phyloP scores from a whole-genome alignment of 2,329 filamentous ascomycete species.

The Fusarium falciforme region DNA sequence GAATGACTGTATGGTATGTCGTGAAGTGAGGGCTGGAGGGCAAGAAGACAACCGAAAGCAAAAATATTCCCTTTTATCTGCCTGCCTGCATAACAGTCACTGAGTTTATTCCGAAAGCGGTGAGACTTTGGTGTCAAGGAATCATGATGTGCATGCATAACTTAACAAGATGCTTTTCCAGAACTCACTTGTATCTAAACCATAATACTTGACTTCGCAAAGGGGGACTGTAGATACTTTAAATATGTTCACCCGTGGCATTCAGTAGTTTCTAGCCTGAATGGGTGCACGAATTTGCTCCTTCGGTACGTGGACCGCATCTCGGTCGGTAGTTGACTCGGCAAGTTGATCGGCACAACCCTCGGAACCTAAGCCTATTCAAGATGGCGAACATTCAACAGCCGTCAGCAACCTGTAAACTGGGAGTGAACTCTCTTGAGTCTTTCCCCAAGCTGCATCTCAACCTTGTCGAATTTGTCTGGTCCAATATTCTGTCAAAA shows the following conservation, averaged over 20 bases:
- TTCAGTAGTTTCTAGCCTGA: background rate
- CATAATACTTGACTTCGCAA: background rate
- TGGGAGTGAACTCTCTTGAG: background rate
- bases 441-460: background rate
- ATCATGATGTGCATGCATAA: background rate
- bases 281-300: background rate
- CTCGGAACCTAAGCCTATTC: conserved; percentile 1
- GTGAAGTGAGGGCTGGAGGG: background rate
- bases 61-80: background rate
- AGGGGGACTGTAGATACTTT: background rate
- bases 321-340: conserved; percentile 13
- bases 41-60: background rate
- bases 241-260: background rate
- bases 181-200: background rate
- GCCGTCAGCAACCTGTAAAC: background rate
- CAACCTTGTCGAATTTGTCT: background rate
- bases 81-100: background rate
- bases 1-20: background rate
- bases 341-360: conserved; percentile 7
- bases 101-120: background rate
- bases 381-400: background rate
- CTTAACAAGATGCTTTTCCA: background rate
- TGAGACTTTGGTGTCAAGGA: background rate
- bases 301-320: background rate
- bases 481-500: background rate